Base-by-base conservation (phyloP, 2,329 filamentous ascomycete genomes). In the Microsporum canis region DNA sequence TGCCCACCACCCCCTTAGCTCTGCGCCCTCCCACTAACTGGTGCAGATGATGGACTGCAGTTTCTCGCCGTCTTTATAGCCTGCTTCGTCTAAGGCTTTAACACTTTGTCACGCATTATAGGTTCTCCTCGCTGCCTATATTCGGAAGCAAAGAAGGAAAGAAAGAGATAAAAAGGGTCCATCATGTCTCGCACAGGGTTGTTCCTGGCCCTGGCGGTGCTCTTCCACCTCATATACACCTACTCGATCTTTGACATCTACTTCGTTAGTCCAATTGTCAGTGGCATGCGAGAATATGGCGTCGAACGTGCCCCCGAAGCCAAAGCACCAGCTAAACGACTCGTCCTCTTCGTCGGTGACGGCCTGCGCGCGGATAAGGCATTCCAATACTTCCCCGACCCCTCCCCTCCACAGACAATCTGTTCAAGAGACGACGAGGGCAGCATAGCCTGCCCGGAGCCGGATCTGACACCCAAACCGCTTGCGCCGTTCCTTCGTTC, bases 221-320 rank as follows among this genome's bases (percentile, higher is more conserved):
- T 92, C 63, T 99, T 99, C 73, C 95, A 99, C 76, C 74, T 97
- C 60, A 84, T 95, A 66, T 99, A 99, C 74, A 87, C 96, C 61
- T 88, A 87, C 72, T 96, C 91, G 63, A 97, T 97, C 70, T 99
- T 99, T 77, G 91, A 96, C 74, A 94, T 97, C 65, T 97, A 99
- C 77, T 99, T 99, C 72, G 91, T 96, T 71, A 96, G 91, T 72
- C 94, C 94, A 27, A 94, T 99, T 68, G 94, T 97, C 60, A 88
- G 87, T 78, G 94, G 94, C 71, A 99, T 99, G 94, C 84, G 83
- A 70, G 82, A 91, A 63, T 91, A 90, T 75, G 77, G 79, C 53
- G 80, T 95, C 41, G 83, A 91, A 63, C 80, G 86, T 60, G 77
- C 82, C 43, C 67, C 75, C 47, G 76, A 77, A 58, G 73, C 74